phyloP scores from a whole-genome alignment of 192 early-diverging fungal species.

The Gonapodya prolifera region DNA sequence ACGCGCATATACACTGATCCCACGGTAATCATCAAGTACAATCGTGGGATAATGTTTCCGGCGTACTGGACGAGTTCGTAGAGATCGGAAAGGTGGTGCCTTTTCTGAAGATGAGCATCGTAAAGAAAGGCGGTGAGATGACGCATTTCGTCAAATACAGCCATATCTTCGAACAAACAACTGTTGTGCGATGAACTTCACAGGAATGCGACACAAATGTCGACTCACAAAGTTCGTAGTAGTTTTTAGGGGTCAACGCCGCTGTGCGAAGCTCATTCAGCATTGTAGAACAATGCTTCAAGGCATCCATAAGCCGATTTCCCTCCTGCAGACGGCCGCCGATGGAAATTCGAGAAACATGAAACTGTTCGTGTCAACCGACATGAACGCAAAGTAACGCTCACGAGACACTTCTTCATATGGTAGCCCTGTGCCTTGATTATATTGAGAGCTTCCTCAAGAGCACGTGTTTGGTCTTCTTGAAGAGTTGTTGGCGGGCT shows the following conservation, averaged over 20 bases:
- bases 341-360: slow-evolving; percentile 4
- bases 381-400: too few relatives aligned
- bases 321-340: slow-evolving; percentile 41
- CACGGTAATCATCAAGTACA: slow-evolving; percentile 99
- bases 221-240: slow-evolving; percentile 94
- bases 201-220: not conserved
- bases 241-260: slow-evolving; percentile 88
- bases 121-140: slow-evolving; percentile 84
- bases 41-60: slow-evolving; percentile 93
- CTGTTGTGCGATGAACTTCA: not conserved
- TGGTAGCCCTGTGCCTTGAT: slow-evolving; percentile 92
- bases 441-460: slow-evolving; percentile 82
- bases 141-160: slow-evolving; percentile 93
- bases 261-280: slow-evolving; percentile 91
- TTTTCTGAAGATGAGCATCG: slow-evolving; percentile 70
- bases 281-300: slow-evolving; percentile 99
- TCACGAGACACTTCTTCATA: slow-evolving; percentile 88
- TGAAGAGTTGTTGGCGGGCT: too few relatives aligned
- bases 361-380: not conserved
- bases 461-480: slow-evolving; percentile 82
- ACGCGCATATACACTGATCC: slow-evolving; percentile 94
- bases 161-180: slow-evolving; percentile 83
- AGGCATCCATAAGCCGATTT: slow-evolving; percentile 86
- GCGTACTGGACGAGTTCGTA: slow-evolving; percentile 99
- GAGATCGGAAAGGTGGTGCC: slow-evolving; percentile 69